phyloP scores from a whole-genome alignment of 106 monocot species.

The Acanthochlamys bracteata region DNA sequence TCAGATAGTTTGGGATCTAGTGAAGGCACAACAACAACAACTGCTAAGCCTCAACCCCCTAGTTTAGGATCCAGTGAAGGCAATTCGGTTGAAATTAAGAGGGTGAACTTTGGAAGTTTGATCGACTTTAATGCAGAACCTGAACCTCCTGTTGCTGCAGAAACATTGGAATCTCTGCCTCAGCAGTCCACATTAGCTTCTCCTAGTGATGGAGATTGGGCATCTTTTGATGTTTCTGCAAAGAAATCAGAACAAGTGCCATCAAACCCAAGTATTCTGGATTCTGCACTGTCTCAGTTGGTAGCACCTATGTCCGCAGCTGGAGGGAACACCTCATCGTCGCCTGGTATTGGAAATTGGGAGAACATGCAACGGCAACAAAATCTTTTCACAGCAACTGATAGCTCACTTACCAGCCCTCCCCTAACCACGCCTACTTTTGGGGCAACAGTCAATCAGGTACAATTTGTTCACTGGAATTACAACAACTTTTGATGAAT shows the following conservation, averaged over 20 bases:
- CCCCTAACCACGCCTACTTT: constrained; percentile 19
- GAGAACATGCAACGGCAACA: constrained; percentile 28
- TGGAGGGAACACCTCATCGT: constrained; percentile 13
- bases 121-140: constrained; percentile 73
- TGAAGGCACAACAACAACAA: no score
- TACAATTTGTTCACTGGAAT: constrained; percentile 2
- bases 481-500: background rate
- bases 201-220: constrained; percentile 45
- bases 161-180: constrained; percentile 14
- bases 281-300: constrained; percentile 35
- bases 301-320: constrained; percentile 24
- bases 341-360: constrained; percentile 16
- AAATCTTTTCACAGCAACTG: constrained; percentile 12
- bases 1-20: constrained; percentile 32
- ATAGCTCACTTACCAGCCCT: constrained; percentile 7
- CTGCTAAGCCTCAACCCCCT: background rate
- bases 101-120: constrained; percentile 44
- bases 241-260: constrained; percentile 27
- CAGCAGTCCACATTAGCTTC: constrained; percentile 16
- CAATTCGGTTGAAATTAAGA: constrained; percentile 41
- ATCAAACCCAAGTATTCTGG: constrained; percentile 27
- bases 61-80: constrained; percentile 40
- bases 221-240: constrained; percentile 41
- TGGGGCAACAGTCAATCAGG: constrained; percentile 41
- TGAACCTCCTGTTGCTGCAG: constrained; percentile 34